Percentiles rank a stretch among this genome's conserved stretches.
Evolutionary conservation across 257 asterid species (phyloP).

Genomic region (Vinca minor): DNA sequence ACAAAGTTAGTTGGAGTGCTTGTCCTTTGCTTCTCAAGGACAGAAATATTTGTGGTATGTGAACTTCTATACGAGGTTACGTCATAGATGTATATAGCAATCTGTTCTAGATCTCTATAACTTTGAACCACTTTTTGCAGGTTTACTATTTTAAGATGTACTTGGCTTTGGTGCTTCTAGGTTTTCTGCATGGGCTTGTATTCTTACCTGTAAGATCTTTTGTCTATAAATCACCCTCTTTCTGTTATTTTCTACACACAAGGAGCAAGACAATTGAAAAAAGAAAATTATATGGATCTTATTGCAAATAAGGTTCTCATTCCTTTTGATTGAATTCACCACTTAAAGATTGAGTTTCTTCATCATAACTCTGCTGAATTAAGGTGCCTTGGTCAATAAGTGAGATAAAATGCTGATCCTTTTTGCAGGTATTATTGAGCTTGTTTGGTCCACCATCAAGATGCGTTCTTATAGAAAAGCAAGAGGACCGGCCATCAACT

Average conservation of each 20-base stretch:
- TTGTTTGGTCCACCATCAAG: conserved; percentile 98
- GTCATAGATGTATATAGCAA: neutral
- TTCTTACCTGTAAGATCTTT: conserved; percentile 71
- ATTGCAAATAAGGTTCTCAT: neutral
- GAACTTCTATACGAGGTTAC: conserved; percentile 2
- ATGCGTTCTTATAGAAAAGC: conserved; percentile 84
- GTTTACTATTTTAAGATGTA: conserved; percentile 94
- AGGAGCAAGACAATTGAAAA: neutral
- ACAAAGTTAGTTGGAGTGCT: conserved; percentile 96
- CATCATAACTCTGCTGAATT: neutral
- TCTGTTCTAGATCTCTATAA: conserved; percentile 8
- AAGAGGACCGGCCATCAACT: conserved; percentile 87
- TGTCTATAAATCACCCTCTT: neutral
- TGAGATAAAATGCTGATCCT: neutral
- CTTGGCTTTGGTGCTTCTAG: conserved; percentile 82
- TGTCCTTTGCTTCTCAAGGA: conserved; percentile 82
- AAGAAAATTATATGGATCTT: too few relatives aligned
- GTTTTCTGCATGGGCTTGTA: conserved; percentile 81
- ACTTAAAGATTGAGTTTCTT: neutral
- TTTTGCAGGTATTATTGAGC: conserved; percentile 72
- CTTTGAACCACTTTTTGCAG: conserved; percentile 31
- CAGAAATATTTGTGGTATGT: conserved; percentile 89
- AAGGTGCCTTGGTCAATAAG: neutral
- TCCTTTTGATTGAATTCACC: neutral
- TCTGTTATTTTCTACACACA: neutral